Percentiles rank a stretch among this genome's conserved stretches.
Conservation (phyloP, 1,139 yeast genomes). For the Scheffersomyces insectosa region DNA sequence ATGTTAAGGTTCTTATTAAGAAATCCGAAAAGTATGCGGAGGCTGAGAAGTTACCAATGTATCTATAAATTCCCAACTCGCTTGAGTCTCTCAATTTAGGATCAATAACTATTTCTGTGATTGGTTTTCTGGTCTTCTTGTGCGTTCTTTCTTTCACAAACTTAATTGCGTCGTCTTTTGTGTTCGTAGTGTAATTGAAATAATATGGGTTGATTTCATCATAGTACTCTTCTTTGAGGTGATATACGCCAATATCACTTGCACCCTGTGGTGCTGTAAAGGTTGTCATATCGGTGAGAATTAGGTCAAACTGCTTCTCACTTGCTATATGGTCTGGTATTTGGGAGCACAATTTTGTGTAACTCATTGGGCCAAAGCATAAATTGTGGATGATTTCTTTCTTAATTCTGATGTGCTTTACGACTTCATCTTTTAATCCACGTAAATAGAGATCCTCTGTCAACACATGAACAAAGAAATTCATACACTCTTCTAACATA, state of each 20-base stretch:
- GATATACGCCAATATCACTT: constrained; percentile 69
- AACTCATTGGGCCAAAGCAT: constrained; percentile 72
- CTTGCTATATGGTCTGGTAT: constrained; percentile 75
- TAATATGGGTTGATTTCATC: constrained; percentile 75
- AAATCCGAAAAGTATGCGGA: constrained; percentile 55
- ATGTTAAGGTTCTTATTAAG: constrained; percentile 48
- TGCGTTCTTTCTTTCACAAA: constrained; percentile 47
- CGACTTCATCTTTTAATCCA: constrained; percentile 51
- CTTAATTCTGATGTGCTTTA: constrained; percentile 52
- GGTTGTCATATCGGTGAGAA: constrained; percentile 58
- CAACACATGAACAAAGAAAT: constrained; percentile 66
- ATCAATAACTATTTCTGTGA: constrained; percentile 47
- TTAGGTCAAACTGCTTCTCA: constrained; percentile 73
- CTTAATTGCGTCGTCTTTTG: constrained; percentile 71
- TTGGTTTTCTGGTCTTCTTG: constrained; percentile 32
- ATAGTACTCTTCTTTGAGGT: constrained; percentile 59
- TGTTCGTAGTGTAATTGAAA: constrained; percentile 73
- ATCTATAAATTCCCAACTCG: constrained; percentile 35
- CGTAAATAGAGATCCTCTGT: constrained; percentile 67
- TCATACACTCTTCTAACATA: constrained; percentile 79
- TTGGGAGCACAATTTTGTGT: constrained; percentile 64
- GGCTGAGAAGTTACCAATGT: constrained; percentile 47
- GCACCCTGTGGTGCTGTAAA: constrained; percentile 65
- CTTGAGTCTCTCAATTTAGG: constrained; percentile 38
- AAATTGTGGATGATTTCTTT: constrained; percentile 78